Base-by-base conservation (phyloP, 2,329 filamentous ascomycete genomes). In the Stachybotrys chartarum region DNA sequence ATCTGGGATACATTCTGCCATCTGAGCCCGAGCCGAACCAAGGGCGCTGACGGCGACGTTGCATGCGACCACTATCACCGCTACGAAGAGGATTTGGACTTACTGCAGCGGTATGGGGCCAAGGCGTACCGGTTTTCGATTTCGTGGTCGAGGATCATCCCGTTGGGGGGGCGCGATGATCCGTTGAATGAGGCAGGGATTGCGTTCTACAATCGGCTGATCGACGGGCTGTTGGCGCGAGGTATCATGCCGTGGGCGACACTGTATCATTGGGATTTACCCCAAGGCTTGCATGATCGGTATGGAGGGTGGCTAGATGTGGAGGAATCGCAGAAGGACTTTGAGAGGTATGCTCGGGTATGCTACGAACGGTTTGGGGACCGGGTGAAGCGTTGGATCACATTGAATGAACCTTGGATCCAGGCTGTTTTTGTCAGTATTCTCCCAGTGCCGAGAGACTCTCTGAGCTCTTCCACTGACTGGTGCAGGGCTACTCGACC, bases 71-170 rank as follows among this genome's bases (percentile, higher is more conserved):
- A 72, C 51, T 74, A 73, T 54, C 64, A 74, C 54, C 60, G 65
- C 1, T 64, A 65, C 16, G 63, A 66, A 12, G 72, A 81, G 55
- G 83, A 86, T 60, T 78, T 85, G 58, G 78, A 74, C 3, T 70
- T 86, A 14, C 68, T 86, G 61, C 80, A 80, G 61, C 67, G 75
- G 50, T 77, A 77, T 44, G 79, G 80, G 52, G 78, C 80, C 8
- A 75, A 78, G 60, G 78, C 78, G 2, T 86, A 85, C 63, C 79
- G 82, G 32, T 85, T 86, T 65, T 85, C 81, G 16, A 70, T 86
- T 42, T 80, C 81, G 7, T 86, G 83, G 83, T 78, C 82, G 10
- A 79, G 83, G 35, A 77, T 86, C 53, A 84, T 86, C 55, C 83
- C 83, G 0, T 73, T 83, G 2, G 82, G 82, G 16, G 81, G 82